Evolutionary conservation across 345 rosid species (phyloP).

Genomic region (Populus euphratica): DNA sequence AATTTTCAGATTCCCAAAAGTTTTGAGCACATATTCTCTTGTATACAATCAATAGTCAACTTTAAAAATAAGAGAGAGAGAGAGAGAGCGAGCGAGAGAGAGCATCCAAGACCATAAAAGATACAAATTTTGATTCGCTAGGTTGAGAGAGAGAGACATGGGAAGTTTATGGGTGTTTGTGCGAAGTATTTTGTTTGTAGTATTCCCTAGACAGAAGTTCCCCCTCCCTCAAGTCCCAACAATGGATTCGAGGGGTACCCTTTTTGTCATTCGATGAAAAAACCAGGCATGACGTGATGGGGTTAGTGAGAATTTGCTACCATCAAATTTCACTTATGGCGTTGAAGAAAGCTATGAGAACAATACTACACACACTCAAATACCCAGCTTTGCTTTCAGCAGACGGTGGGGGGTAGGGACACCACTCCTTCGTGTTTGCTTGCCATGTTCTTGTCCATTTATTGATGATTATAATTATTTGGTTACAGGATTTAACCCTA

Average conservation of each 20-base stretch:
- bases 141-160: not conserved
- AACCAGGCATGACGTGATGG: constrained; percentile 15
- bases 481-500: not conserved
- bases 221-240: constrained; percentile 27
- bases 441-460: not conserved
- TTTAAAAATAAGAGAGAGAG: not conserved
- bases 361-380: not conserved
- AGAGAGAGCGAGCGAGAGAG: too few relatives aligned
- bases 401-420: constrained; percentile 26
- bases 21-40: not conserved
- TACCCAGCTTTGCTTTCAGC: constrained; percentile 31
- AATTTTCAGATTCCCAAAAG: not conserved
- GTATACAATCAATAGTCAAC: constrained; percentile 1
- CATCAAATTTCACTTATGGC: constrained; percentile 39
- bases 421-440: constrained; percentile 12
- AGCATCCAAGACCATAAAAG: constrained; percentile 24
- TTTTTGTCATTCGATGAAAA: constrained; percentile 23
- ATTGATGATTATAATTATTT: not conserved
- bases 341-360: constrained; percentile 34
- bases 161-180: constrained; percentile 19
- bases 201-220: constrained; percentile 22
- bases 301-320: constrained; percentile 9
- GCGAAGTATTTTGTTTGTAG: constrained; percentile 8
- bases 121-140: not conserved
- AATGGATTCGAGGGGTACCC: constrained; percentile 11